Base-by-base conservation (phyloP, 169 alveolate species). In the Cryptosporidium baileyi region DNA sequence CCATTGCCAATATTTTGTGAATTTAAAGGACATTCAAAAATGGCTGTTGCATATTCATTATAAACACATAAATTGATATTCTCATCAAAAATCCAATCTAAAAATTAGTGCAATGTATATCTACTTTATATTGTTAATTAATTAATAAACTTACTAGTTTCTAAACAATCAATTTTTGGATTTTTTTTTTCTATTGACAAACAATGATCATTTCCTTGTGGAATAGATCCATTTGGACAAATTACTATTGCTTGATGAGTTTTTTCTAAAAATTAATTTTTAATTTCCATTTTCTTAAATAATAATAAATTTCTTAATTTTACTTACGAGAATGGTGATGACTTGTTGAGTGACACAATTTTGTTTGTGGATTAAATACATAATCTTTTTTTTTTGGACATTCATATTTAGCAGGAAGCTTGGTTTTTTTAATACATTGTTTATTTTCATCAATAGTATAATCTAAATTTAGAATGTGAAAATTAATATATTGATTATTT, bases 301-400 rank as follows among this genome's bases (percentile, higher is more conserved):
- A 57, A 24, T 3, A 1, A 30, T 9, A 24, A 22, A 5, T n/a
- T 15, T 1, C 15, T 11, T 26, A 51, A 32, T 1, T 11, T n/a
- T 28, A 74, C 85, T 74, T 74, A 74, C 85, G 85, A 6, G 67
- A 57, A 74, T 74, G 85, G 54, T 74, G 85, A 54, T 74, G 65
- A 51, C 85, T 74, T 60, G 26, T 74, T 19, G 67, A 57, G 54
- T 74, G 85, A n/a, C 85, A 74, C 22, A 74, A 32, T 24, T 38
- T 57, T 28, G 85, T 74, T 74, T 74, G 51, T 24, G 65, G 85
- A 54, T 74, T 74, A 24, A 52, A 74, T 45, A 74, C 45, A 57
- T 74, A 74, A 38, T 74, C 85, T 54, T 74, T 74, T 32, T 74
- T 74, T 67, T 74, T 74, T 11, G 85, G 85, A 38, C 85, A 74